Base-by-base conservation (phyloP, 129 eudicot genomes). In the Saussurea involucrata region DNA sequence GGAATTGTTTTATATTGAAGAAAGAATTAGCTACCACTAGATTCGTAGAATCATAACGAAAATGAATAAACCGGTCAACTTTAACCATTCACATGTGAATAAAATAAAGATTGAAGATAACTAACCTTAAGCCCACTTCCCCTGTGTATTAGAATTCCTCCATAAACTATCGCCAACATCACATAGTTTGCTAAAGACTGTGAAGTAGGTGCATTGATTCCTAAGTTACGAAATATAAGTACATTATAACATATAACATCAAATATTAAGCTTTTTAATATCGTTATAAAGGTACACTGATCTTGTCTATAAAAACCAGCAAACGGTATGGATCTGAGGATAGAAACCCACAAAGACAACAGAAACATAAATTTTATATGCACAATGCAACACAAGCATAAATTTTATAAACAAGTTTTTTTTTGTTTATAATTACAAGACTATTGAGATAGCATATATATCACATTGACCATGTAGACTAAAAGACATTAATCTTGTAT, bases 161-260 rank as follows among this genome's bases (percentile, higher is more conserved):
- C 98, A 80, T 90, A 93, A 10, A 89, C 83, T 17, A 93, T 53
- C 11, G 91, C 97, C 88, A 93, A 80, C 68, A 93, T 68, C 69
- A 93, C 91, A 75, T 93, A 93, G 81, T 89, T 91, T 33, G 89
- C 78, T 77, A 93, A 87, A 33, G 98, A 93, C 81, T 93, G 97
- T 15, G 98, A 87, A 24, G 98, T 93, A 81, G 98, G 98, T 70
- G 92, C 98, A 85, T 93, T 93, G 34, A 93, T 85, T 67, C 98
- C 98, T 93, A 84, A n/a, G 36, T 61, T 55, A 21, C 24, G 76
- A 32, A 61, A 82, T 61, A 57, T 3, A 68, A 18, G 36, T 63
- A 73, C 17, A 68, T 74, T 67, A 81, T 69, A 79, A 44, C 21
- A 20, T 22, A 34, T 24, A 29, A 21, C 58, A 29, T 66, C 31